These are phyloP conservation scores for Malus orientalis DNA, from an alignment of 306 rosid genomes.

Conservation along the genomic window DNA sequence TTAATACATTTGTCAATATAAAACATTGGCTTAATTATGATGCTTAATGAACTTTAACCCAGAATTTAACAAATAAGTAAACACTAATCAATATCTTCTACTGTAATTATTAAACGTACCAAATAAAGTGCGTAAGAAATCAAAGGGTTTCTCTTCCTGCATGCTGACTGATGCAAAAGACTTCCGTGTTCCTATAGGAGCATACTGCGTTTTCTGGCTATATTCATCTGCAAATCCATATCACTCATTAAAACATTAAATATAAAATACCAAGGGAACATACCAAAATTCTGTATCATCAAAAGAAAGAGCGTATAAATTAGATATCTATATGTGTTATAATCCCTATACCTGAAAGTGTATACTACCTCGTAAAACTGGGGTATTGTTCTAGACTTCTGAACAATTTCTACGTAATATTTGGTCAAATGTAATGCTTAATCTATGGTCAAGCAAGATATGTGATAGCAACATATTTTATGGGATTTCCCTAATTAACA, in stretches of 20 bases:
- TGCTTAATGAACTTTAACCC: conserved; percentile 1
- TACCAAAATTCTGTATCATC: neutral
- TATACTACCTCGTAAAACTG: neutral
- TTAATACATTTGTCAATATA: neutral
- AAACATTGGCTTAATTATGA: neutral
- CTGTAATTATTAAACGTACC: conserved; percentile 38
- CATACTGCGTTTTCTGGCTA: conserved; percentile 31
- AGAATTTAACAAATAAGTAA: neutral
- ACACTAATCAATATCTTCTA: neutral
- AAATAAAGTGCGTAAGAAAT: conserved; percentile 70
- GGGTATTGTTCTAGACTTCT: neutral
- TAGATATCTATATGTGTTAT: neutral
- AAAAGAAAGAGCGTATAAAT: neutral
- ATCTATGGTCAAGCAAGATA: neutral
- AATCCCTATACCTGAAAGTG: neutral
- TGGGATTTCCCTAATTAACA: neutral
- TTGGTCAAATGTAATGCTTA: neutral
- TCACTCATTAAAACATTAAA: conserved; percentile 20
- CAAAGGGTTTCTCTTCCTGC: conserved; percentile 70
- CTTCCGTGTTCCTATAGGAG: conserved; percentile 32
- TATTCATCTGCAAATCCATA: conserved; percentile 56
- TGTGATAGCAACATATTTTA: neutral
- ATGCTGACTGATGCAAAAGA: conserved; percentile 64
- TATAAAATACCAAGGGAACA: neutral
- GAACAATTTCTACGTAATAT: neutral